Percentiles rank a stretch among this genome's conserved stretches.
Conservation (phyloP, 352 stramenopile genomes). For the Plasmopara halstedii region DNA sequence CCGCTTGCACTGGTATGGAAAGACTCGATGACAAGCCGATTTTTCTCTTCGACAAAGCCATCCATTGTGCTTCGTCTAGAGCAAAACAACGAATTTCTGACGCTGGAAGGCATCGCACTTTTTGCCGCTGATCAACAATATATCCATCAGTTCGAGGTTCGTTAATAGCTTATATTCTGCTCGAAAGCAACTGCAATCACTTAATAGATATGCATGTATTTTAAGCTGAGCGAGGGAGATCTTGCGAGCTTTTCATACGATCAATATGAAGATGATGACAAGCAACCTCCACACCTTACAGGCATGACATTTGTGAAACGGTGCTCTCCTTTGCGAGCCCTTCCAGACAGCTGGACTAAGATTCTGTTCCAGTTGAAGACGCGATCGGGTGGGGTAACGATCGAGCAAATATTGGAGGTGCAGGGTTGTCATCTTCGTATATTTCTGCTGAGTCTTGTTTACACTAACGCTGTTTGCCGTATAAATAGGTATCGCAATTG, state of each 20-base stretch:
- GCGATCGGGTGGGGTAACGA: conserved; percentile 47
- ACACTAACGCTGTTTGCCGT: background rate
- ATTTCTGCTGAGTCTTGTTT: background rate
- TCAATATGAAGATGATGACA: conserved; percentile 38
- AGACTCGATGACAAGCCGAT: conserved; percentile 76
- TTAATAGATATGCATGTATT: background rate
- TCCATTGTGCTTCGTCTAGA: conserved; percentile 68
- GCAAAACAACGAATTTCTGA: conserved; percentile 39
- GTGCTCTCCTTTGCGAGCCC: conserved; percentile 72
- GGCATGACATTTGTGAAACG: conserved; percentile 61
- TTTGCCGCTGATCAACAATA: conserved; percentile 38
- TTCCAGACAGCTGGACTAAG: conserved; percentile 86
- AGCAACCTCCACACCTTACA: conserved; percentile 37
- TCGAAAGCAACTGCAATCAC: background rate
- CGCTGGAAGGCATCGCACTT: conserved; percentile 65
- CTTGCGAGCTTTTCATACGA: conserved; percentile 76
- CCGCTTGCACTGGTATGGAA: conserved; percentile 88
- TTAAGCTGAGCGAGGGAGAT: conserved; percentile 63
- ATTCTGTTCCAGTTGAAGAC: conserved; percentile 78
- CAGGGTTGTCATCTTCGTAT: background rate
- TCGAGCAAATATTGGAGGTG: conserved; percentile 62
- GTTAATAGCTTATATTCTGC: background rate
- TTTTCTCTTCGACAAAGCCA: conserved; percentile 62
- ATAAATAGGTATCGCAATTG: conserved; percentile 20
- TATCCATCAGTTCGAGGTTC: conserved; percentile 58